phyloP scores from a whole-genome alignment of 2,329 filamentous ascomycete species.

The Sporothrix globosa region DNA sequence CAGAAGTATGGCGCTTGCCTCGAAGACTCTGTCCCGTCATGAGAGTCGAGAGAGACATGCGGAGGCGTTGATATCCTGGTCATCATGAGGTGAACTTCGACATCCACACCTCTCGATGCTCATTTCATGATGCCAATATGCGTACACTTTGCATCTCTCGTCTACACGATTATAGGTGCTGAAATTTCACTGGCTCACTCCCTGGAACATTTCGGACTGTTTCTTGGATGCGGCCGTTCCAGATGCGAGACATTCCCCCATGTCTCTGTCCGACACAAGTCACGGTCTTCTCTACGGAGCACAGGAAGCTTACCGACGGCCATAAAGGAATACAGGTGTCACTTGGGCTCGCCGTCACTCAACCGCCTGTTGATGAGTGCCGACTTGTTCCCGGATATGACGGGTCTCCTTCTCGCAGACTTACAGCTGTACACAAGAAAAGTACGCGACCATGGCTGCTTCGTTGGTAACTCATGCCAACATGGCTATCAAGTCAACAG shows the following conservation, averaged over 20 bases:
- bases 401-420: not conserved
- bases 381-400: not conserved
- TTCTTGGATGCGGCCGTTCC: slow-evolving; percentile 17
- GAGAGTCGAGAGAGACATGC: not conserved
- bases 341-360: not conserved
- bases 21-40: not conserved
- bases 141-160: not conserved
- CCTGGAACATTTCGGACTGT: not conserved
- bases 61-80: not conserved
- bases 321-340: too few relatives aligned
- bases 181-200: not conserved
- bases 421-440: slow-evolving; percentile 3
- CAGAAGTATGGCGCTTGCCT: not conserved
- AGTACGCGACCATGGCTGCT: not conserved
- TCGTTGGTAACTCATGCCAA: not conserved
- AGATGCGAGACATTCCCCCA: slow-evolving; percentile 15
- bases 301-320: not conserved
- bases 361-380: too few relatives aligned
- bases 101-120: too few relatives aligned
- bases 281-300: too few relatives aligned
- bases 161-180: not conserved
- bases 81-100: too few relatives aligned
- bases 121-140: not conserved
- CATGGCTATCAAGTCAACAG: not conserved
- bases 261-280: slow-evolving; percentile 1